Evolutionary conservation across 2,329 filamentous ascomycete genomes (phyloP).

Genomic region (Fusarium falciforme): DNA sequence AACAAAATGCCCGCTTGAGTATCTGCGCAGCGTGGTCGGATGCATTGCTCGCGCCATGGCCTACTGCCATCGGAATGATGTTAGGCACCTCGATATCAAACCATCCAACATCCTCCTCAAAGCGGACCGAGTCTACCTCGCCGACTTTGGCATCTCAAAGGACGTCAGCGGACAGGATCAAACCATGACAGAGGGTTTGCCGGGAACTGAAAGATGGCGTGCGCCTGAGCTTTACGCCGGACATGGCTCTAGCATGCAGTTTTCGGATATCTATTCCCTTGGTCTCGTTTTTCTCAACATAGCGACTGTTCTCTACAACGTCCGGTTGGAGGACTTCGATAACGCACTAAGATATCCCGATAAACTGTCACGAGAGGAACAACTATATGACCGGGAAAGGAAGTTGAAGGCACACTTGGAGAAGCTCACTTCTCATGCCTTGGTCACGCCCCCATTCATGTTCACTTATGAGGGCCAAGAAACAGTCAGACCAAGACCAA

Average conservation of each 20-base stretch:
- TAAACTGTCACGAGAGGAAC: conserved; percentile 46
- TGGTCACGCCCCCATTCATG: conserved; percentile 51
- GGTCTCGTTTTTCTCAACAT: conserved; percentile 60
- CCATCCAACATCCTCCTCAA: conserved; percentile 61
- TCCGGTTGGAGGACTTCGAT: conserved; percentile 53
- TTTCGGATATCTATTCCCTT: conserved; percentile 61
- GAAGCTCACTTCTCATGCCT: conserved; percentile 49
- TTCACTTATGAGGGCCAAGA: conserved; percentile 52
- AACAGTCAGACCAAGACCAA: conserved; percentile 55
- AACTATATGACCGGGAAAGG: conserved; percentile 47
- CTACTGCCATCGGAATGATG: conserved; percentile 55
- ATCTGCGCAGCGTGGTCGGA: conserved; percentile 56
- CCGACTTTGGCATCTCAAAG: conserved; percentile 62
- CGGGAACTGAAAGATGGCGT: conserved; percentile 58
- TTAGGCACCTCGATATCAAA: conserved; percentile 61
- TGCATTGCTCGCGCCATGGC: conserved; percentile 58
- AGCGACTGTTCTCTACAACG: conserved; percentile 56
- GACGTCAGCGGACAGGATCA: conserved; percentile 59
- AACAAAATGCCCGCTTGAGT: conserved; percentile 53
- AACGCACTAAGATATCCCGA: conserved; percentile 48
- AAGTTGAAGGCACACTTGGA: conserved; percentile 50
- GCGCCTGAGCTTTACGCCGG: conserved; percentile 57
- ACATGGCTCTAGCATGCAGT: conserved; percentile 56
- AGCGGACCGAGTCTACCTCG: conserved; percentile 58
- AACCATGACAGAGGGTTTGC: conserved; percentile 56